Base-by-base conservation (phyloP, 2,329 filamentous ascomycete species). In the Colletotrichum kahawae region DNA sequence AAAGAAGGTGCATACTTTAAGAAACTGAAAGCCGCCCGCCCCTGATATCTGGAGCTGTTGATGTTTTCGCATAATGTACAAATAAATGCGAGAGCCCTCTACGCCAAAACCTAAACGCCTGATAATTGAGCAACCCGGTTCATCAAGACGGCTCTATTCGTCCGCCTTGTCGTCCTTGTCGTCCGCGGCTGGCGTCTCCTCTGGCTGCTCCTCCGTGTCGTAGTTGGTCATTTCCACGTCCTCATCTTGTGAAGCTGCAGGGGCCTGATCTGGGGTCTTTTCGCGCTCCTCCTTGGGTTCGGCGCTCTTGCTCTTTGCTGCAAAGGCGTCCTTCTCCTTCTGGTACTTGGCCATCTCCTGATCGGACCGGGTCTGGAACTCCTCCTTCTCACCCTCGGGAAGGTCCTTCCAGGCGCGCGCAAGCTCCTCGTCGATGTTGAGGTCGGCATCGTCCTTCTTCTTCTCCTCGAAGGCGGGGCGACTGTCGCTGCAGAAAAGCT, bases 341-440 rank as follows among this genome's bases (percentile, higher is more conserved):
- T 87, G 83, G 81, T 86, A 86, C 77, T 85, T 82, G 54, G 74
- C 81, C 54, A 85, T 78, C 68, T 84, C 84, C 65, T 84, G 78
- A 69, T 87, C 84, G 66, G 85, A 85, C 27, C 84, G 85, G 6
- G 82, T 78, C 76, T 88, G 84, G 70, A 87, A 91, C 67, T 87
- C 86, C 31, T 90, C 88, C 79, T 87, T 88, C 65, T 88, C 85
- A 27, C 82, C 82, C 59, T 88, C 85, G 5, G 88, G 81, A 16
- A 92, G 84, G 24, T 89, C 87, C 74, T 90, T 88, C 90, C 90
- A 92, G 56, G 84, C 84, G 14, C 86, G 86, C n/a, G 85, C 83
- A 10, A 92, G 85, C 83, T 91, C 89, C 67, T 90, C 88, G n/a
- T 91, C 89, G 14, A 90, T 80, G 71, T 85, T 85, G 70, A 84